Base-by-base conservation (phyloP, 345 rosid species). In the Eucalyptus curtisii region DNA sequence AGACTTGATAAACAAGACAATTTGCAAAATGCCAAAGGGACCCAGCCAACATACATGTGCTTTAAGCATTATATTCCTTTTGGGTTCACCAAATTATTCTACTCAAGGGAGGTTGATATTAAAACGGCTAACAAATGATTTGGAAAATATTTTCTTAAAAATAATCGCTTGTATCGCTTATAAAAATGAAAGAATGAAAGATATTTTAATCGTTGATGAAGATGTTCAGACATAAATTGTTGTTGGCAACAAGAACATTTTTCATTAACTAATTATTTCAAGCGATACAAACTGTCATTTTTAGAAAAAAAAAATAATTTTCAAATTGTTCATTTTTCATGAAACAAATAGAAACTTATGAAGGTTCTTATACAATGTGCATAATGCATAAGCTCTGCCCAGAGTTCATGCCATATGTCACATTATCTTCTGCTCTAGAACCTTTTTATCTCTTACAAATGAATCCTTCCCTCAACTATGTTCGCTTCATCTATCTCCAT, bases 91-190 rank as follows among this genome's bases (percentile, higher is more conserved):
- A 71, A 33, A 71, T 71, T 33, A 71, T 33, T 33, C 81, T 2
- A 68, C 44, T 68, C 44, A 33, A 71, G 27, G 81, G 13, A 71
- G 5, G 4, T 71, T 5, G 14, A 37, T 37, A 71, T 37, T 1
- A 71, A 71, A 71, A 71, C 5, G 2, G 59, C 11, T 53, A 0
- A 53, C 59, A 53, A 53, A 53, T 53, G 59, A 0, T 53, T 53
- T 53, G 59, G 0, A 53, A 53, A 19, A 53, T 53, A 53, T 53
- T 17, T 19, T 50, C 22, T 1, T 16, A 17, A 17, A 50, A 20
- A 22, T 1, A 53, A 53, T 53, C 2, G 0, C 25, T 8, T 53
- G 59, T 1, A 53, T 53, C 0, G 3, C 0, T 53, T 53, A 53
- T 53, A 22, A 0, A 53, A 22, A 7, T 22, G 22, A 53, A 53